phyloP scores from a whole-genome alignment of 2,329 filamentous ascomycete species.

The Neonectria faginata region DNA sequence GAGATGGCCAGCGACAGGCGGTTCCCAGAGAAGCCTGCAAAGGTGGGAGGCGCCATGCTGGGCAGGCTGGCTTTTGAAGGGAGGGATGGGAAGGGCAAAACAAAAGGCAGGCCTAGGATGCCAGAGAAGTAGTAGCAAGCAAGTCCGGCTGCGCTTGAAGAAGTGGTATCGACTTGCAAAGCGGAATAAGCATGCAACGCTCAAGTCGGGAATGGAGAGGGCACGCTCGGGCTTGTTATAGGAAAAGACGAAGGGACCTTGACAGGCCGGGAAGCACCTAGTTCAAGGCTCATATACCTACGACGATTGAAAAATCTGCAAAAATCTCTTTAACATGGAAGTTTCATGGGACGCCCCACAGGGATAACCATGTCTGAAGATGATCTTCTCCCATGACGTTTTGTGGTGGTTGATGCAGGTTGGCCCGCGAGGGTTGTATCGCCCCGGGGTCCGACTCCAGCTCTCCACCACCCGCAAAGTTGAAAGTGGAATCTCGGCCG shows the following conservation, averaged over 20 bases:
- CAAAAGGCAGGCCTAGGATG: slow-evolving; percentile 8
- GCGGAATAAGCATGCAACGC: neutral
- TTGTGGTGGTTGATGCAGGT: neutral
- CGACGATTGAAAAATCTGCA: slow-evolving; percentile 4
- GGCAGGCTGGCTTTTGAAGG: slow-evolving; percentile 1
- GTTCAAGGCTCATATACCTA: slow-evolving; percentile 29
- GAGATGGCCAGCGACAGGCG: slow-evolving; percentile 68
- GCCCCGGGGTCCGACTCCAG: slow-evolving; percentile 4
- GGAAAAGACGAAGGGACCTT: neutral
- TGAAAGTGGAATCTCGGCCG: too few relatives aligned
- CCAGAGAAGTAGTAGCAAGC: slow-evolving; percentile 21
- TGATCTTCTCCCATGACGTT: slow-evolving; percentile 35
- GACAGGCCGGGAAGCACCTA: neutral
- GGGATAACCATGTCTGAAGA: slow-evolving; percentile 32
- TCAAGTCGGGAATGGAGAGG: neutral
- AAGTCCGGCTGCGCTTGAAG: slow-evolving; percentile 38
- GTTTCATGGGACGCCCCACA: slow-evolving; percentile 29
- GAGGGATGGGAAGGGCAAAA: slow-evolving; percentile 7
- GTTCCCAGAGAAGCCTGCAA: slow-evolving; percentile 69
- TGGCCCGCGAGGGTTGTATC: slow-evolving; percentile 22
- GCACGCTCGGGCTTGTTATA: neutral
- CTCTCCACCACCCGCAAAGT: neutral
- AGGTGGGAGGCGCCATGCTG: slow-evolving; percentile 65
- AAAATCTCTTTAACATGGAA: slow-evolving; percentile 21
- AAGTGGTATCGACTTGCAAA: neutral